Evolutionary conservation across 495 filamentous ascomycete species (phyloP).

Genomic region (Penicillium riverlandense): DNA sequence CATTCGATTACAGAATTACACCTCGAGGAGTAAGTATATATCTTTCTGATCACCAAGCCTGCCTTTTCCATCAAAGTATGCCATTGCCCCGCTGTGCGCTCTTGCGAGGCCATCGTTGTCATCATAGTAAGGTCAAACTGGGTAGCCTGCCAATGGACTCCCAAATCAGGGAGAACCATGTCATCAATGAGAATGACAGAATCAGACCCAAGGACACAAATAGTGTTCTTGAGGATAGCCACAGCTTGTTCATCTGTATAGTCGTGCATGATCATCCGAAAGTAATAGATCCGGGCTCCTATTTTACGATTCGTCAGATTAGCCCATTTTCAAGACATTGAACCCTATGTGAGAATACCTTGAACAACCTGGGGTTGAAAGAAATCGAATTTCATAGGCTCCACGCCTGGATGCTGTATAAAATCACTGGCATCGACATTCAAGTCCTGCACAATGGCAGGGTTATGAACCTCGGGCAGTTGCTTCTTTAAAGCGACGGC

Average conservation of each 20-base stretch:
- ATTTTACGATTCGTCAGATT: not conserved
- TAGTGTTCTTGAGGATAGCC: conserved; percentile 28
- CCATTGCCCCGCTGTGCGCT: conserved; percentile 32
- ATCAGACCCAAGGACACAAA: conserved; percentile 24
- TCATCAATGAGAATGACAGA: conserved; percentile 37
- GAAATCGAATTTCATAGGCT: conserved; percentile 37
- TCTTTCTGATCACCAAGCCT: conserved; percentile 18
- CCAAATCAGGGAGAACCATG: conserved; percentile 19
- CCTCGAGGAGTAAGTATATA: conserved; percentile 1
- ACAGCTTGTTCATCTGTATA: conserved; percentile 31
- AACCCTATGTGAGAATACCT: conserved; percentile 7
- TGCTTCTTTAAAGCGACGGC: conserved; percentile 26
- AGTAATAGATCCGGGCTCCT: conserved; percentile 40
- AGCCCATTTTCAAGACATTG: too few relatives aligned
- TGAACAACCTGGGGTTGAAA: conserved; percentile 37
- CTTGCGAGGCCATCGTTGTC: conserved; percentile 13
- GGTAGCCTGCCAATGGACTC: conserved; percentile 8
- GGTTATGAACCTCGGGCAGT: conserved; percentile 23
- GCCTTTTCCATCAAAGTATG: conserved; percentile 22
- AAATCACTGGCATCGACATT: conserved; percentile 24
- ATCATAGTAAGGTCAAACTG: conserved; percentile 26
- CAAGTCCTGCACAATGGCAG: conserved; percentile 43
- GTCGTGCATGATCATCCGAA: conserved; percentile 41
- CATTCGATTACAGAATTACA: conserved; percentile 22
- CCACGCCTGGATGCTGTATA: conserved; percentile 25